Conservation (phyloP, 495 filamentous ascomycete genomes). For the Neurospora terricola region DNA sequence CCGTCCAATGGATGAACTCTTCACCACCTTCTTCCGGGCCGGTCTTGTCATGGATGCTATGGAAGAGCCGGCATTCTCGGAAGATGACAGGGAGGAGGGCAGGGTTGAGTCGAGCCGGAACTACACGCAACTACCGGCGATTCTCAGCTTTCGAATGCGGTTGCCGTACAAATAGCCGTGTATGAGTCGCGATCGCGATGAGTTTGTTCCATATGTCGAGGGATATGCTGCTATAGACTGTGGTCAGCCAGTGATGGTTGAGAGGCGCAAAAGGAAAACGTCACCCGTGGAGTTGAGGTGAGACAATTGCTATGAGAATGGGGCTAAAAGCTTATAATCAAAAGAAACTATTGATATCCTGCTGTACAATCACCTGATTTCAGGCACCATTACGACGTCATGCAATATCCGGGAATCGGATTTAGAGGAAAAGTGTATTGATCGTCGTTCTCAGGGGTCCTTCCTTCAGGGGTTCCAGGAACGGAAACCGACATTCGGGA, state of each 20-base stretch:
- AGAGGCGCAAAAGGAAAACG: neutral
- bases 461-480: neutral
- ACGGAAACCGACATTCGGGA: neutral
- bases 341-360: neutral
- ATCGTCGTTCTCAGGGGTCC: neutral
- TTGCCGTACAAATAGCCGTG: neutral
- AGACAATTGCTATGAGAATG: neutral
- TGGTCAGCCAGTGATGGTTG: neutral
- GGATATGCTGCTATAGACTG: neutral
- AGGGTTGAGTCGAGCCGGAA: conserved; percentile 22
- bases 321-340: neutral
- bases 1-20: conserved; percentile 30
- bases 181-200: neutral
- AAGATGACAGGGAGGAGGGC: conserved; percentile 9
- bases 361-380: neutral
- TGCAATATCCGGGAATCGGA: neutral
- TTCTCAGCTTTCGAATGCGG: conserved; percentile 28
- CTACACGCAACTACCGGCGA: conserved; percentile 26
- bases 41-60: conserved; percentile 32
- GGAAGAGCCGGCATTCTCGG: conserved; percentile 31
- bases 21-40: conserved; percentile 26
- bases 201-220: neutral
- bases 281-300: neutral
- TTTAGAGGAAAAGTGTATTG: neutral
- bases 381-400: neutral